Evolutionary conservation across 148 eudicot genomes (phyloP).

Genomic region (Fagopyrum esculentum): DNA sequence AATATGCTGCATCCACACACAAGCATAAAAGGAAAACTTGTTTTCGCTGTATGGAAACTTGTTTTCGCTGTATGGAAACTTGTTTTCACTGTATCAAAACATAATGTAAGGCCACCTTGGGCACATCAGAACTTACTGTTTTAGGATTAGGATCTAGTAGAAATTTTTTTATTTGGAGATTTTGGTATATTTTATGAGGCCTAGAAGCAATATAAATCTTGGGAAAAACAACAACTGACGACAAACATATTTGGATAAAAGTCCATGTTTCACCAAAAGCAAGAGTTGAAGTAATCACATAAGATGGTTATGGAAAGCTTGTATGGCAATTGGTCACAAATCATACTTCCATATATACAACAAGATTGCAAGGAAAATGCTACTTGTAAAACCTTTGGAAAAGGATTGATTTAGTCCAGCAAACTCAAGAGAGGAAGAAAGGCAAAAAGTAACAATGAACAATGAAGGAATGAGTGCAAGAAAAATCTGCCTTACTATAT

Average conservation of each 20-base stretch:
- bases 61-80: too few species aligned
- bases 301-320: neutral
- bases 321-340: neutral
- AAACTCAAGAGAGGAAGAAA: too few species aligned
- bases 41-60: too few species aligned
- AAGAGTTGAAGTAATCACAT: neutral
- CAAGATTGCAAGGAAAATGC: too few species aligned
- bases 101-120: neutral
- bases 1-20: constrained; percentile 53
- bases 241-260: neutral
- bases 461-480: neutral
- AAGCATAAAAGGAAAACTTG: neutral
- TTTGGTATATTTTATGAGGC: neutral
- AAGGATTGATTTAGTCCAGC: neutral
- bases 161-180: too few species aligned
- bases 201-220: neutral
- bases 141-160: constrained; percentile 38
- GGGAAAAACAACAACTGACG: neutral
- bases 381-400: neutral
- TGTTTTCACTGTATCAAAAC: neutral
- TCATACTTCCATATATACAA: neutral
- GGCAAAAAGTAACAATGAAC: neutral
- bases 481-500: constrained; percentile 72
- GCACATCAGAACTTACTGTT: constrained; percentile 42
- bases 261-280: neutral